Percentiles rank a stretch among this genome's conserved stretches.
Evolutionary conservation across 139 green algal genomes (phyloP).

Genomic region (Closterium sp.): DNA sequence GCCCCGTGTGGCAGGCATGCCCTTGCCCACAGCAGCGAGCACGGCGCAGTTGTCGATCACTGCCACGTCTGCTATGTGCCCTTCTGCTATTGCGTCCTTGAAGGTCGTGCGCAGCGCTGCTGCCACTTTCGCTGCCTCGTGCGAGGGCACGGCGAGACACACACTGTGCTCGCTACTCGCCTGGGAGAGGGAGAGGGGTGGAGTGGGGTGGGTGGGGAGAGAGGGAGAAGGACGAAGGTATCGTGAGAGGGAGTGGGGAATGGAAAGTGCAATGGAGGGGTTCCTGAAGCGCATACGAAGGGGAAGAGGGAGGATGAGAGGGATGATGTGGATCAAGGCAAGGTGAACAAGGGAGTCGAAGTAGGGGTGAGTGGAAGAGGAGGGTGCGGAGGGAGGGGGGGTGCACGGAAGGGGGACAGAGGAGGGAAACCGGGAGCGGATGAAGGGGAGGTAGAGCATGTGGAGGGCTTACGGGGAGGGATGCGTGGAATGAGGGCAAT

Average conservation of each 20-base stretch:
- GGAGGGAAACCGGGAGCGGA: not conserved
- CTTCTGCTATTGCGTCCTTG: slow-evolving; percentile 63
- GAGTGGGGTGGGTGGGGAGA: not conserved
- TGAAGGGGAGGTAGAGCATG: not conserved
- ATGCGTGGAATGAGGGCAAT: too few species aligned
- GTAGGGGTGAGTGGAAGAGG: too few species aligned
- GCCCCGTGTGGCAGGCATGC: slow-evolving; percentile 83
- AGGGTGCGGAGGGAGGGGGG: not conserved
- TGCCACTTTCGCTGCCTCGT: not conserved
- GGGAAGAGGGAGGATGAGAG: too few species aligned
- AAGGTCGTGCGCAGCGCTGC: slow-evolving; percentile 61
- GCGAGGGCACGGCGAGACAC: slow-evolving; percentile 76
- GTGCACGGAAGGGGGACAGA: not conserved
- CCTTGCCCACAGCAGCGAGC: slow-evolving; percentile 88
- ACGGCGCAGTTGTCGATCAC: slow-evolving; percentile 75
- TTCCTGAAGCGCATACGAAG: too few species aligned
- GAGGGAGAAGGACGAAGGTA: not conserved
- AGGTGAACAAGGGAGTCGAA: too few species aligned
- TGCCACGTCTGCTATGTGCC: slow-evolving; percentile 66
- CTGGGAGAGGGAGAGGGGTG: not conserved
- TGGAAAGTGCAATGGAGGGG: too few species aligned
- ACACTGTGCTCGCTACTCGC: slow-evolving; percentile 91
- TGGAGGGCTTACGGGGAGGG: too few species aligned
- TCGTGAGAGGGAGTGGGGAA: not conserved
- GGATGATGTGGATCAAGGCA: too few species aligned